A percentile compares a stretch with the other conserved stretches of the same genome.
phyloP scores from a whole-genome alignment of 768 basidiomycete species.

The Neoboletus magnificus region DNA sequence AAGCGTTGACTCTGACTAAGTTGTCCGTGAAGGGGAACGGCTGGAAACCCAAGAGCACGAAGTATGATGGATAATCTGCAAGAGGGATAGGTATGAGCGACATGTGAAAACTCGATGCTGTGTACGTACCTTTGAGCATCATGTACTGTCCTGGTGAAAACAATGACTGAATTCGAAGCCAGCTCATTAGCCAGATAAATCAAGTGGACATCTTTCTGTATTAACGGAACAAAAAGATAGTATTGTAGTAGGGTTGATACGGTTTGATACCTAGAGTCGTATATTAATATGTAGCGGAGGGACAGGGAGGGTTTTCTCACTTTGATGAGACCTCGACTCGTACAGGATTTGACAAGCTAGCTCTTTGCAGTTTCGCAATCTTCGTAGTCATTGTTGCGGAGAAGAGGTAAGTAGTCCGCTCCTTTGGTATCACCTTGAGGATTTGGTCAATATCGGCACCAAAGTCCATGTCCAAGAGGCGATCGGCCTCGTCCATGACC shows the following conservation, averaged over 20 bases:
- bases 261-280: slow-evolving; percentile 77
- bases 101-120: not conserved
- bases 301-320: slow-evolving; percentile 42
- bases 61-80: slow-evolving; percentile 81
- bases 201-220: slow-evolving; percentile 89
- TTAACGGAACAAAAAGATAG: slow-evolving; percentile 89
- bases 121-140: slow-evolving; percentile 73
- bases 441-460: slow-evolving; percentile 95
- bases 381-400: slow-evolving; percentile 99
- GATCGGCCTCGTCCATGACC: slow-evolving; percentile 98
- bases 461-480: slow-evolving; percentile 94
- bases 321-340: slow-evolving; percentile 91
- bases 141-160: slow-evolving; percentile 94
- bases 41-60: slow-evolving; percentile 87
- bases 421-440: slow-evolving; percentile 89
- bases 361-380: slow-evolving; percentile 92
- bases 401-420: slow-evolving; percentile 93
- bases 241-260: slow-evolving; percentile 94
- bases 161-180: slow-evolving; percentile 89
- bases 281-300: not conserved
- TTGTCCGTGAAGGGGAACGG: slow-evolving; percentile 94
- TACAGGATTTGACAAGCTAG: slow-evolving; percentile 90
- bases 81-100: not conserved
- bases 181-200: slow-evolving; percentile 86
- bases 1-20: slow-evolving; percentile 90